Conservation (phyloP, 768 basidiomycete species). For the Polyporus arcularius region DNA sequence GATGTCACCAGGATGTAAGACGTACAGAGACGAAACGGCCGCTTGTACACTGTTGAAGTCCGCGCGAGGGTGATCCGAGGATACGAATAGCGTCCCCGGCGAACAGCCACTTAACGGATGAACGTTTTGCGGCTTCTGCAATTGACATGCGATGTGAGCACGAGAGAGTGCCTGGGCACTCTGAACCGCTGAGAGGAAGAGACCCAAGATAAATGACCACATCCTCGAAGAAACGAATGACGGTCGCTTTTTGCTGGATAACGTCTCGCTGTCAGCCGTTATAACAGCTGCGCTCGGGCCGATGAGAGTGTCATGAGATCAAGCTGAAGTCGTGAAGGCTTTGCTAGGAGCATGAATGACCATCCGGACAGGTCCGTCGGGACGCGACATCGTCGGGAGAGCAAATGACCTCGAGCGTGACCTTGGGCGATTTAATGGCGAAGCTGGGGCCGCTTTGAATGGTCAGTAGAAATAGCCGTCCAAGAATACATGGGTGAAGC, state of each 20-base stretch:
- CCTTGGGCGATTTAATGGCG: too few relatives aligned
- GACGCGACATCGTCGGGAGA: too few relatives aligned
- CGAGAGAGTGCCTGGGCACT: conserved; percentile 44
- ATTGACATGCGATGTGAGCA: conserved; percentile 49
- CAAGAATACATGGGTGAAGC: too few relatives aligned
- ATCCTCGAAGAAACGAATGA: not conserved
- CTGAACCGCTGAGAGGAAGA: not conserved
- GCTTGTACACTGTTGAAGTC: conserved; percentile 53
- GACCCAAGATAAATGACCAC: too few relatives aligned
- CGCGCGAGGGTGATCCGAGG: conserved; percentile 45
- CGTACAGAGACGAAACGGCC: conserved; percentile 58
- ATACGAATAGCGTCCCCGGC: conserved; percentile 60
- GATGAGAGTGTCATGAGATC: conserved; percentile 2
- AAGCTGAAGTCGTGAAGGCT: not conserved
- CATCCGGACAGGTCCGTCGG: too few relatives aligned
- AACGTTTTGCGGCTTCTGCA: conserved; percentile 42
- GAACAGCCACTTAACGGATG: conserved; percentile 58
- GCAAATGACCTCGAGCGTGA: too few relatives aligned
- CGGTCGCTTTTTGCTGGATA: not conserved
- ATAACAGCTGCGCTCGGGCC: not conserved
- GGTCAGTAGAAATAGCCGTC: too few relatives aligned
- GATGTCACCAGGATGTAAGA: not conserved
- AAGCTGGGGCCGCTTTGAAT: too few relatives aligned
- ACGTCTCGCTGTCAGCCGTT: not conserved
- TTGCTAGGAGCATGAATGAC: too few relatives aligned